Conservation (phyloP, 2,329 filamentous ascomycete species). For the Beauveria asiatica region DNA sequence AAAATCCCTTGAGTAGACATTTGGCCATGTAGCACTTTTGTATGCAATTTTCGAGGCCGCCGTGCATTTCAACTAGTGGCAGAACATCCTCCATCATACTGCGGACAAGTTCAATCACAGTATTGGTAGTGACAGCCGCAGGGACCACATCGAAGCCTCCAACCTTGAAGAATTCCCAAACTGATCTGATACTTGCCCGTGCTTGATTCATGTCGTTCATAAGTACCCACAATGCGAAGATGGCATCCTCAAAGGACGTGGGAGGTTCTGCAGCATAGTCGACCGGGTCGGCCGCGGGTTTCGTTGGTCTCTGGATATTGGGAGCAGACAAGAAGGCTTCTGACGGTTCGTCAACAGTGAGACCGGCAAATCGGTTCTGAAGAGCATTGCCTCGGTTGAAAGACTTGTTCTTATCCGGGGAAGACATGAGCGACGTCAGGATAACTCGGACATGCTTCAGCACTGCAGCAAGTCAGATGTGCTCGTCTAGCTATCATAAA, state of each 20-base stretch:
- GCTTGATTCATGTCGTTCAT: neutral
- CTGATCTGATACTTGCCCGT: neutral
- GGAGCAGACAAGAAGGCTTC: constrained; percentile 19
- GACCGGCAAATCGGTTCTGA: neutral
- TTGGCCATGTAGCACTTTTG: neutral
- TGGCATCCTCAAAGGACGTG: neutral
- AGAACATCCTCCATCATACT: constrained; percentile 12
- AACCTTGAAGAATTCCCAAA: constrained; percentile 22
- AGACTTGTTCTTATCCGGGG: neutral
- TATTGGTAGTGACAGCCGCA: constrained; percentile 24
- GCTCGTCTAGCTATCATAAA: neutral
- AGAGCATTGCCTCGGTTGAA: neutral
- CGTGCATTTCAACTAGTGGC: neutral
- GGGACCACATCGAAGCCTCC: constrained; percentile 23
- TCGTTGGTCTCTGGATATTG: constrained; percentile 22
- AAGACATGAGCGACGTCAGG: constrained; percentile 12
- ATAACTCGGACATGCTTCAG: constrained; percentile 13
- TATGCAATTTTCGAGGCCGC: neutral
- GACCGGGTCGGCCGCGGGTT: constrained; percentile 21
- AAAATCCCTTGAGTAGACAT: neutral
- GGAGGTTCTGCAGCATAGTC: constrained; percentile 11
- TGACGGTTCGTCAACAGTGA: neutral
- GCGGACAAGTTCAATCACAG: constrained; percentile 19
- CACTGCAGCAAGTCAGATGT: neutral
- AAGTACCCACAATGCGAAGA: neutral